Base-by-base conservation (phyloP, 805 yeast species). In the Candida nemodendra region DNA sequence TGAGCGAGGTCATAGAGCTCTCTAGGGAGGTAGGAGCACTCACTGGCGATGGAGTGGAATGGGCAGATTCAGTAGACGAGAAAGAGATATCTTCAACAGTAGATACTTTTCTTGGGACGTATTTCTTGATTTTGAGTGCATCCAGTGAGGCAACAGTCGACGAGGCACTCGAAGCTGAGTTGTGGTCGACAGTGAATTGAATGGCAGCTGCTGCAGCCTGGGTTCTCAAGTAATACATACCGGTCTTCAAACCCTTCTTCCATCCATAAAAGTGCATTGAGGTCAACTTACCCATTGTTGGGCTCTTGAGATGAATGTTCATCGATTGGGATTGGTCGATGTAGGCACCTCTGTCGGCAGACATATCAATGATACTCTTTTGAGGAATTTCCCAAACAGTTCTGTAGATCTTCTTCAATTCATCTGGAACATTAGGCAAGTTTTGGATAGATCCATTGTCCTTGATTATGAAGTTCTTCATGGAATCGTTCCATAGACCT, bases 261-360 rank as follows among this genome's bases (percentile, higher is more conserved):
- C 99, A 93, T 42, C 98, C 99, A 61, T 93, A 91, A 74, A 93
- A 93, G 65, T 93, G 99, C 97, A 93, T 93, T 44, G 91, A 79
- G 7, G 99, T 93, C 60, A 93, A 77, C 66, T 93, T 93, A 62
- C 96, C 96, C 95, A 91, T 87, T 8, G 98, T 91, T 51, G 98
- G 98, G 47, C 81, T 83, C 66, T 78, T 82, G 59, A 93, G 78
- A 68, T 89, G 93, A 54, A 93, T 84, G 66, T 91, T 93, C 74
- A 93, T 70, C 24, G 95, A 84, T 69, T 91, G 98, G 28, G 96
- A 87, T 69, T 93, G 99, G 63, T 84, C 91, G 60, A 84, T 80
- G 64, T 72, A 85, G 16, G 88, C 83, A 42, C 87, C 80, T 66
- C 93, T 75, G 55, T 79, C 89, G 41, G 87, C 84, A 45, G 86